Evolutionary conservation across 768 basidiomycete species (phyloP), one percentile per base, ranked within the genome.

Genomic region (Rubroboletus pulcherrimus): DNA sequence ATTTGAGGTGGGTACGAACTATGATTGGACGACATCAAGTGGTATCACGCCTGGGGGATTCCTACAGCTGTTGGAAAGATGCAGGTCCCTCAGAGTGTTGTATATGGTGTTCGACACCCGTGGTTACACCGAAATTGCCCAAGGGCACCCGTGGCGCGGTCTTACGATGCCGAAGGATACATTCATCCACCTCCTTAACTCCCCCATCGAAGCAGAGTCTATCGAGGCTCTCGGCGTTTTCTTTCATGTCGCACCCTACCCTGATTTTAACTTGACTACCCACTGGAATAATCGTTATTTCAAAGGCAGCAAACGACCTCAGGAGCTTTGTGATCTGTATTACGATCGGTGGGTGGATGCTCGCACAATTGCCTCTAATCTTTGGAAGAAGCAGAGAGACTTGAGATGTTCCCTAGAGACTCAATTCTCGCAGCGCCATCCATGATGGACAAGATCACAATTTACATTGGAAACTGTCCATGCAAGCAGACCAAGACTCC

Each of bases 21-120:
- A 9, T 37, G 55, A 54, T 26, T 63, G 62, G 54, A 24, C 35
- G 7, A 0, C 35, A 14, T 44, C 35, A 8, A 54, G 58, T 4
- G 55, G 11, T 10, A 51, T 64, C 45, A 62, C 60, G 3, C 59
- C 52, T 1, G 12, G 7, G 1, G 56, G 63, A 15, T 58, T 64
- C 29, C 7, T 56, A 29, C 51, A 43, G 29, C 37, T 64, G 11
- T 1, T 65, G 29, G 59, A 59, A 21, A 56, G 17, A n/a, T 63
- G 57, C 40, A 53, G 49, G 34, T 63, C 42, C 1, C 61, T 64
- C 17, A 46, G 37, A 21, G 21, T 29, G 10, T 21, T 64, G 12
- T 11, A 1, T 34, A 26, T 57, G 26, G 53, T 14, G 35, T 17
- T 61, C 10, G 55, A 64, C 24, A 51, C 51, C 1, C 34, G 39